These are phyloP conservation scores for Arachis hypogaea DNA, from an alignment of 306 rosid genomes.

Conservation along the genomic window DNA sequence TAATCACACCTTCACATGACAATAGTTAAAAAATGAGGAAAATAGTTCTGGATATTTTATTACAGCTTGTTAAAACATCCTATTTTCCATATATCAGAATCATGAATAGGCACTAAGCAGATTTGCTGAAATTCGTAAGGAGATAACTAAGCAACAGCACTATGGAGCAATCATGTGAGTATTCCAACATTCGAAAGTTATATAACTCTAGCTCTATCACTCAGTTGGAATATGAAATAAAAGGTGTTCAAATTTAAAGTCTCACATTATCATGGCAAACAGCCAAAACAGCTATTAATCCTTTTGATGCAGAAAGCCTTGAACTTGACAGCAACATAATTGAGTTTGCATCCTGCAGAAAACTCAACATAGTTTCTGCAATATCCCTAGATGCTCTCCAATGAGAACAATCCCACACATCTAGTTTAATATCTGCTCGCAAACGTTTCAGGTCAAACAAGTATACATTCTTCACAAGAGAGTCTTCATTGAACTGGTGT, in stretches of 20 bases:
- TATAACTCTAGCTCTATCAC: background rate
- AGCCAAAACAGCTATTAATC: conserved; percentile 63
- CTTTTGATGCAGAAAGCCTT: conserved; percentile 71
- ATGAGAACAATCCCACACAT: conserved; percentile 77
- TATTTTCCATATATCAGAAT: conserved; percentile 29
- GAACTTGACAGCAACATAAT: conserved; percentile 68
- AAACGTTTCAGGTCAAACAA: conserved; percentile 67
- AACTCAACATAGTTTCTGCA: conserved; percentile 72
- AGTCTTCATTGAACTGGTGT: conserved; percentile 57
- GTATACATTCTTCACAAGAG: conserved; percentile 56
- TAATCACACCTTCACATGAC: conserved; percentile 16
- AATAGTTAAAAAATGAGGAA: background rate
- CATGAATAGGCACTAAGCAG: conserved; percentile 17
- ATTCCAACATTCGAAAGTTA: conserved; percentile 23
- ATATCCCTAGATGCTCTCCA: conserved; percentile 74
- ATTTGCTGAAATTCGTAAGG: conserved; percentile 18
- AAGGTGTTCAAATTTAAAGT: conserved; percentile 39
- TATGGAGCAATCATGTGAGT: conserved; percentile 14
- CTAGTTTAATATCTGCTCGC: conserved; percentile 73
- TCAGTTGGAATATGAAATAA: conserved; percentile 21
- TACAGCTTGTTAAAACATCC: conserved; percentile 21
- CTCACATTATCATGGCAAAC: conserved; percentile 73
- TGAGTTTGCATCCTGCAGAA: conserved; percentile 71
- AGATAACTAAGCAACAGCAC: conserved; percentile 6
- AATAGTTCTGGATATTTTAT: conserved; percentile 8